Percentiles rank a stretch among this genome's conserved stretches.
Evolutionary conservation across 306 rosid genomes (phyloP).

Genomic region (Fragaria iinumae): DNA sequence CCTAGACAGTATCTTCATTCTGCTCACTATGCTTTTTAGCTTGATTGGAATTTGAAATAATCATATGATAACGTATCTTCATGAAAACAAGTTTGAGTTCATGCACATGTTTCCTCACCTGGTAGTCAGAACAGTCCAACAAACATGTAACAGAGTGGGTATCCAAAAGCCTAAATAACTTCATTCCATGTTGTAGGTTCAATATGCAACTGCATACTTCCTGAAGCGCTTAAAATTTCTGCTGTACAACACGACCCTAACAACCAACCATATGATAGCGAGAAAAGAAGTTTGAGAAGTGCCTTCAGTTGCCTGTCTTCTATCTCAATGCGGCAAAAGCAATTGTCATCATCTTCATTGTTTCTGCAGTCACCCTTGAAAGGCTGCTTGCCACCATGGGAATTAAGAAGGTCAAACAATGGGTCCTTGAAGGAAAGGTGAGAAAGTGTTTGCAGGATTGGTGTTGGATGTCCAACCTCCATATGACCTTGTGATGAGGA

Average conservation of each 20-base stretch:
- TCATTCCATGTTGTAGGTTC: slow-evolving; percentile 50
- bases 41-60: background rate
- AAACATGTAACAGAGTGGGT: background rate
- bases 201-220: slow-evolving; percentile 82
- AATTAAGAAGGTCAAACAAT: slow-evolving; percentile 65
- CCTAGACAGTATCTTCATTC: background rate
- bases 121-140: background rate
- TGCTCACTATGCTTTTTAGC: background rate
- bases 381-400: slow-evolving; percentile 86
- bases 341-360: slow-evolving; percentile 72
- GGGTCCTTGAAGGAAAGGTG: slow-evolving; percentile 81
- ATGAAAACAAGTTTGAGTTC: background rate
- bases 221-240: slow-evolving; percentile 72
- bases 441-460: slow-evolving; percentile 25
- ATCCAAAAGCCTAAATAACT: background rate
- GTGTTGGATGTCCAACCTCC: slow-evolving; percentile 19
- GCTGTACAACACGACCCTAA: slow-evolving; percentile 73
- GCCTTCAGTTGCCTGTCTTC: slow-evolving; percentile 73
- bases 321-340: slow-evolving; percentile 91
- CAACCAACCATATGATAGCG: slow-evolving; percentile 53
- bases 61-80: background rate
- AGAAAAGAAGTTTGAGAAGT: slow-evolving; percentile 69
- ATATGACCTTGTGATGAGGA: background rate
- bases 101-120: background rate
- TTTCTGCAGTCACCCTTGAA: slow-evolving; percentile 88